Evolutionary conservation across 148 eudicot genomes (phyloP).

Genomic region (Nepenthes gracilis): DNA sequence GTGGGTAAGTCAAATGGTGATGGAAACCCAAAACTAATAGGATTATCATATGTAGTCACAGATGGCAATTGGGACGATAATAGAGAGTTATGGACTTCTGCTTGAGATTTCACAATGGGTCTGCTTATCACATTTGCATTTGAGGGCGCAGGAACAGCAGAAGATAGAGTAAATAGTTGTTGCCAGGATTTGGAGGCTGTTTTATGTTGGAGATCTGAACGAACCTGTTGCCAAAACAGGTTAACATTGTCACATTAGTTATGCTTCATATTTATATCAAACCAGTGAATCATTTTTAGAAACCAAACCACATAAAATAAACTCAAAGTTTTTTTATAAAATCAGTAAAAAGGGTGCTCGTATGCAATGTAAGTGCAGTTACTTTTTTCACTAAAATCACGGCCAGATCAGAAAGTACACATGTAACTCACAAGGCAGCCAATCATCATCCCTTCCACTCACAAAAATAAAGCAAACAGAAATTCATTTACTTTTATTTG

Average conservation of each 20-base stretch:
- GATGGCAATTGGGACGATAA: conserved; percentile 25
- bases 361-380: too few species aligned
- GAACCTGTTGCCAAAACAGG: conserved; percentile 37
- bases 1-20: conserved; percentile 64
- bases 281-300: background rate
- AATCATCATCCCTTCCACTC: too few species aligned
- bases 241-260: background rate
- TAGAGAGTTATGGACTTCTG: conserved; percentile 48
- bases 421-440: too few species aligned
- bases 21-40: conserved; percentile 65
- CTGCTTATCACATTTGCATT: conserved; percentile 68
- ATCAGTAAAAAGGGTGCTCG: too few species aligned
- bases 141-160: conserved; percentile 40
- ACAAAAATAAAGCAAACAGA: too few species aligned
- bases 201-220: conserved; percentile 47
- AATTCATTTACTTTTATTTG: too few species aligned
- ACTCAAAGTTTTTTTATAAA: too few species aligned
- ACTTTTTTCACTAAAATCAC: too few species aligned
- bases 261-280: background rate
- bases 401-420: too few species aligned
- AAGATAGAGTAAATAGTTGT: conserved; percentile 63
- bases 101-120: conserved; percentile 48
- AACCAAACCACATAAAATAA: too few species aligned
- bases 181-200: conserved; percentile 85
- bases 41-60: conserved; percentile 60